These are phyloP conservation scores for Haplosporangium gracile DNA, from an alignment of 192 early-diverging fungal species.

Conservation along the genomic window DNA sequence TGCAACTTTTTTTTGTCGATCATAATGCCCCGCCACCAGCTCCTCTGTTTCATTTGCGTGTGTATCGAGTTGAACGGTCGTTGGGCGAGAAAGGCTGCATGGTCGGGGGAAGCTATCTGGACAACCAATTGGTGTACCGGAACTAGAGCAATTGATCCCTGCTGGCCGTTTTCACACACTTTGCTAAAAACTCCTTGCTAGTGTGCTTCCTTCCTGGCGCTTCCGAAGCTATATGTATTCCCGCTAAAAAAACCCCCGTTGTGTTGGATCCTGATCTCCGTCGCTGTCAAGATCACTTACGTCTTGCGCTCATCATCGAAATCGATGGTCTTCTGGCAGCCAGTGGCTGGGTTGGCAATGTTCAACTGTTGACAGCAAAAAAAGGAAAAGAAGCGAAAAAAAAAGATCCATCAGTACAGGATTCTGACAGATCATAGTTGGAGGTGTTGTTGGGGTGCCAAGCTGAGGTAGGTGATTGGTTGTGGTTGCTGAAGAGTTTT, in stretches of 20 bases:
- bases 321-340: conserved; percentile 98
- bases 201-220: neutral
- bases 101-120: neutral
- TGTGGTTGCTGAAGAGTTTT: neutral
- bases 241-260: neutral
- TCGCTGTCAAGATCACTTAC: conserved; percentile 84
- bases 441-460: too few species aligned
- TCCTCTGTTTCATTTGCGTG: neutral
- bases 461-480: neutral
- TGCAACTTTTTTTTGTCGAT: neutral
- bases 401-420: conserved; percentile 22
- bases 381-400: neutral
- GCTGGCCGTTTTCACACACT: neutral
- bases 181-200: neutral
- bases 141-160: neutral
- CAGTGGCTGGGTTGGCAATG: conserved; percentile 98
- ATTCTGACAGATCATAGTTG: neutral
- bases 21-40: neutral
- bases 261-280: conserved; percentile 88
- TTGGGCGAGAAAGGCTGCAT: neutral
- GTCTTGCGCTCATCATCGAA: conserved; percentile 96
- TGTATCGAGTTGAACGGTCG: neutral
- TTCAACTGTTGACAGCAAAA: conserved; percentile 83
- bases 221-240: neutral
- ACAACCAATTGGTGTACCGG: neutral